Base-by-base conservation (phyloP, 2,329 filamentous ascomycete species). In the Penicillium sp. region DNA sequence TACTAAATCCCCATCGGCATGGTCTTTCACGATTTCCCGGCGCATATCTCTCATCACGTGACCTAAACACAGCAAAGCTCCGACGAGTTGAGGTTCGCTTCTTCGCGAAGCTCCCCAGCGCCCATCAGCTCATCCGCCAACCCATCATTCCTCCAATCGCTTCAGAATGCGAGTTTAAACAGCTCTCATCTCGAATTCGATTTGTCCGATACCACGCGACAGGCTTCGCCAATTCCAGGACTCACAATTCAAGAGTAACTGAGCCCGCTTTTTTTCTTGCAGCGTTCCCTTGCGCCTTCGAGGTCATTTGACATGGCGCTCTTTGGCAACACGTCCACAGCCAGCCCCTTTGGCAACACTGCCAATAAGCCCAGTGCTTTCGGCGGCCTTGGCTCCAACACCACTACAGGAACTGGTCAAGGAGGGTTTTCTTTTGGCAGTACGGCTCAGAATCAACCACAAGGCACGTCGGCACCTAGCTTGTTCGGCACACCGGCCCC, bases 341-440 rank as follows among this genome's bases (percentile, higher is more conserved):
- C 59, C 37, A 66, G 71, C 12, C 61, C 74, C 14, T 75, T 77
- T 51, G 73, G 74, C 15, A 65, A 63, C 55, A 63, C 69, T 17
- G 69, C 72, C 15, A 70, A 69, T 54, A 78, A 75, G 55, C 67
- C 72, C 28, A 74, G 71, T 58, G 63, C 70, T 59, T 81, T 81
- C 73, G 76, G 76, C 56, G 68, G 66, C 11, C 63, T 67, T 50
- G 66, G 67, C 48, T 56, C 58, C 58, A 67, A 62, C 54, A 63
- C 66, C n/a, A 59, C 64, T 31, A 53, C 63, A 10, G 25, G 57
- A 65, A 59, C 65, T 35, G 58, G 67, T 17, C 66, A 69, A 59
- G 73, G 75, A 37, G 28, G 28, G 6, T 31, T 31, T 31, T 62
- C 79, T 15, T 79, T 72, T 50, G 69, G 69, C 54, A 47, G 15